These are phyloP conservation scores for Chrysanthemum seticuspe DNA, from an alignment of 129 eudicot genomes.

Conservation along the genomic window DNA sequence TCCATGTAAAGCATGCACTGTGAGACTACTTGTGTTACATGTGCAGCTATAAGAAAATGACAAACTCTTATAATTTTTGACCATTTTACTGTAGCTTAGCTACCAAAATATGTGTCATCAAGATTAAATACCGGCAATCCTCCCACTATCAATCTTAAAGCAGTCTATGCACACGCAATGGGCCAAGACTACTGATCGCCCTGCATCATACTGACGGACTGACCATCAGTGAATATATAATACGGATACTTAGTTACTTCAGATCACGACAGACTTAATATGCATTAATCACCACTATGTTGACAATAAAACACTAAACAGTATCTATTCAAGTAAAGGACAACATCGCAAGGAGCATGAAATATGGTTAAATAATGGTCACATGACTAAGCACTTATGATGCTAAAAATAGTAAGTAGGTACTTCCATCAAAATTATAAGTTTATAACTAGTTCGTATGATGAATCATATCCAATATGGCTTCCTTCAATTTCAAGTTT, in stretches of 20 bases:
- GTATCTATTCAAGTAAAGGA: constrained; percentile 13
- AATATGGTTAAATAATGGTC: not conserved
- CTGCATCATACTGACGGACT: not conserved
- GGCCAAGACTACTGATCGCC: not conserved
- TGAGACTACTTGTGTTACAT: constrained; percentile 7
- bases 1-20: constrained; percentile 7
- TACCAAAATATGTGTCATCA: not conserved
- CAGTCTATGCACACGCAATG: not conserved
- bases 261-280: constrained; percentile 1
- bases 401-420: constrained; percentile 11
- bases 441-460: not conserved
- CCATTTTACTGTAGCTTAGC: constrained; percentile 11
- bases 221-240: not conserved
- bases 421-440: constrained; percentile 19
- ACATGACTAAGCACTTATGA: constrained; percentile 5
- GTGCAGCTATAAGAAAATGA: not conserved
- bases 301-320: not conserved
- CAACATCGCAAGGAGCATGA: constrained; percentile 20
- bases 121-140: not conserved
- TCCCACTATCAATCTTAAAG: not conserved
- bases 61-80: not conserved
- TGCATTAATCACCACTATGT: not conserved
- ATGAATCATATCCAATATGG: constrained; percentile 11
- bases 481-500: constrained; percentile 20
- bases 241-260: not conserved